phyloP scores from a whole-genome alignment of 2,329 filamentous ascomycete species.

The Penicillium sp. region DNA sequence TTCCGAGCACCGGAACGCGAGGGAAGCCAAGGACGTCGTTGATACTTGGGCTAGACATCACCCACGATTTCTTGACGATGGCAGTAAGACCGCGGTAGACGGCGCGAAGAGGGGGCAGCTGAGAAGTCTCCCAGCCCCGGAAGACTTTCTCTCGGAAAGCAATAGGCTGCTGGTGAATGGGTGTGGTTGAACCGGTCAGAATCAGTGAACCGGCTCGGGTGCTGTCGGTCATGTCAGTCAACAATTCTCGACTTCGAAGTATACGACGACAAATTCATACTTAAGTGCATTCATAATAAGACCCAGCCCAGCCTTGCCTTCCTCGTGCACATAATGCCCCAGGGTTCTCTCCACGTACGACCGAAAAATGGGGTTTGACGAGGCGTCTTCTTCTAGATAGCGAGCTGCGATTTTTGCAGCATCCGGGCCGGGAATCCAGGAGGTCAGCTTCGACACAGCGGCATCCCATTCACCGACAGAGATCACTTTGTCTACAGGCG shows the following conservation, averaged over 20 bases:
- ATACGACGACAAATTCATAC: conserved; percentile 32
- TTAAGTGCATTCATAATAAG: conserved; percentile 53
- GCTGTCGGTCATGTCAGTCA: conserved; percentile 28
- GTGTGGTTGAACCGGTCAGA: conserved; percentile 54
- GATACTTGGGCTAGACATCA: conserved; percentile 49
- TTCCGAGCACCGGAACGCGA: conserved; percentile 51
- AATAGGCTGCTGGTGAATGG: conserved; percentile 52
- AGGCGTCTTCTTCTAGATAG: conserved; percentile 48
- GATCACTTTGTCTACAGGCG: conserved; percentile 36
- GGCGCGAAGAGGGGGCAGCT: conserved; percentile 50
- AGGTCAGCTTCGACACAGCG: conserved; percentile 30
- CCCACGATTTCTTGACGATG: conserved; percentile 52
- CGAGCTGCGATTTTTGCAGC: conserved; percentile 37
- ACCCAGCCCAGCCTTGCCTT: conserved; percentile 47
- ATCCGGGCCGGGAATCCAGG: conserved; percentile 29
- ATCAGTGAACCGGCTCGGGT: conserved; percentile 54
- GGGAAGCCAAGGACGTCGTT: conserved; percentile 52
- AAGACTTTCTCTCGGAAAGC: conserved; percentile 53
- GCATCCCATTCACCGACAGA: conserved; percentile 41
- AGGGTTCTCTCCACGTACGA: conserved; percentile 48
- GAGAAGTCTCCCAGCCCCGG: conserved; percentile 50
- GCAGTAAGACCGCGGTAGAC: conserved; percentile 48
- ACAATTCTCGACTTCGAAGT: not conserved
- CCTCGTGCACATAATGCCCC: conserved; percentile 46
- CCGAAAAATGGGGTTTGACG: conserved; percentile 49